Evolutionary conservation across 306 rosid species (phyloP).

Genomic region (Hippophae tibetana): DNA sequence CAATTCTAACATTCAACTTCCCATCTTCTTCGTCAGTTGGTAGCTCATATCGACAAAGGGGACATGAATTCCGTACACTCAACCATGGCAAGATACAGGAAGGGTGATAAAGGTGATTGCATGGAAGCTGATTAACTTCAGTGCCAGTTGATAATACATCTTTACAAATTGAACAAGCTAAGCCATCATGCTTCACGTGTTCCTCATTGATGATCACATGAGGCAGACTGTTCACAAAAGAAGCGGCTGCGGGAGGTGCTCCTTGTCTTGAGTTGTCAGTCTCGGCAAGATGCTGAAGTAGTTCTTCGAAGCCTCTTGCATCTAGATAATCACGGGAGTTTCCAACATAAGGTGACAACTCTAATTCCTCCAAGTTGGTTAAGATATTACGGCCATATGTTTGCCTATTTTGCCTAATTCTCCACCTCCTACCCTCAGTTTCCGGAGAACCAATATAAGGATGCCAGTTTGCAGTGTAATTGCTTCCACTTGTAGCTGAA

Average conservation of each 20-base stretch:
- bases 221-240: slow-evolving; percentile 55
- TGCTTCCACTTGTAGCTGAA: slow-evolving; percentile 34
- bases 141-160: slow-evolving; percentile 51
- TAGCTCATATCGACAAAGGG: slow-evolving; percentile 86
- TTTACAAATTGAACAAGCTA: slow-evolving; percentile 85
- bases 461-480: slow-evolving; percentile 25
- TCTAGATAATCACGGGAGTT: slow-evolving; percentile 63
- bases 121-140: slow-evolving; percentile 71
- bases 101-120: slow-evolving; percentile 78
- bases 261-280: slow-evolving; percentile 72
- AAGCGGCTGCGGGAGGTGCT: slow-evolving; percentile 75
- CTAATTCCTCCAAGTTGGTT: slow-evolving; percentile 34
- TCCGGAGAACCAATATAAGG: slow-evolving; percentile 35
- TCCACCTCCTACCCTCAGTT: slow-evolving; percentile 29
- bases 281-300: slow-evolving; percentile 69
- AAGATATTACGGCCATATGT: slow-evolving; percentile 20
- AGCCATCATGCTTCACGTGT: slow-evolving; percentile 52
- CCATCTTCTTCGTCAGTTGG: slow-evolving; percentile 93
- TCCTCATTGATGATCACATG: slow-evolving; percentile 43
- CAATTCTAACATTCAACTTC: slow-evolving; percentile 31
- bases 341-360: slow-evolving; percentile 33
- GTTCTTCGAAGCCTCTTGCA: slow-evolving; percentile 49
- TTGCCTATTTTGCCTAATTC: slow-evolving; percentile 37
- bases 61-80: slow-evolving; percentile 80
- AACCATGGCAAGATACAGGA: slow-evolving; percentile 88